These are phyloP conservation scores for Camelina hispida DNA, from an alignment of 345 rosid species.

Conservation along the genomic window DNA sequence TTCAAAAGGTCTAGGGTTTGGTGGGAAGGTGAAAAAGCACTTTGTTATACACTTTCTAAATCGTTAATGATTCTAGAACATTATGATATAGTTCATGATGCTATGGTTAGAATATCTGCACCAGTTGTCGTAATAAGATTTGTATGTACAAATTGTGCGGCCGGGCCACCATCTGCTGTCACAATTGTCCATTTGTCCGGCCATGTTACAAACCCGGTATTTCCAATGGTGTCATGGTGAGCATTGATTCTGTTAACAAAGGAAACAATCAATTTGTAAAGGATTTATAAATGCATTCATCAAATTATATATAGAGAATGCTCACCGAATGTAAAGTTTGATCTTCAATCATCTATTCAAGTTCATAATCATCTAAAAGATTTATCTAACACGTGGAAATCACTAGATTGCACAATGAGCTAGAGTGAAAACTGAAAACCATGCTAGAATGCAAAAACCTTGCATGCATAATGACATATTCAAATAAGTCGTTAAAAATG, in stretches of 20 bases:
- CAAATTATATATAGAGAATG: neutral
- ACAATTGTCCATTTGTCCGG: constrained; percentile 90
- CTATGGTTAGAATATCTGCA: constrained; percentile 68
- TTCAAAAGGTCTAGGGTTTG: no score
- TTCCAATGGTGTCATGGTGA: constrained; percentile 71
- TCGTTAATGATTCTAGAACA: neutral
- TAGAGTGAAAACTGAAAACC: no score
- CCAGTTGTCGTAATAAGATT: constrained; percentile 76
- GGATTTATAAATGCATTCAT: neutral
- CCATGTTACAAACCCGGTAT: constrained; percentile 72
- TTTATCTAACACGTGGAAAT: no score
- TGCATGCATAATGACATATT: no score
- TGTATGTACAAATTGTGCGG: constrained; percentile 93
- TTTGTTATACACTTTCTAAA: no score
- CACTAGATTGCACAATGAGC: no score
- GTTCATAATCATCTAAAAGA: constrained; percentile 55
- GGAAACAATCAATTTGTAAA: constrained; percentile 3
- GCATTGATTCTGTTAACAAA: constrained; percentile 77
- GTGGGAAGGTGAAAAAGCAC: no score
- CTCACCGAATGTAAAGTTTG: constrained; percentile 84
- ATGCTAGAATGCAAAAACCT: no score
- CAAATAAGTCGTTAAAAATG: no score
- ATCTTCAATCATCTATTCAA: constrained; percentile 78
- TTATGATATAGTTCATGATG: constrained; percentile 31
- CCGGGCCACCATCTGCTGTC: constrained; percentile 78